Percentiles rank a stretch among this genome's conserved stretches.
These are phyloP conservation scores for Yueomyces sinensis DNA, from an alignment of 805 yeast genomes.

Conservation along the genomic window DNA sequence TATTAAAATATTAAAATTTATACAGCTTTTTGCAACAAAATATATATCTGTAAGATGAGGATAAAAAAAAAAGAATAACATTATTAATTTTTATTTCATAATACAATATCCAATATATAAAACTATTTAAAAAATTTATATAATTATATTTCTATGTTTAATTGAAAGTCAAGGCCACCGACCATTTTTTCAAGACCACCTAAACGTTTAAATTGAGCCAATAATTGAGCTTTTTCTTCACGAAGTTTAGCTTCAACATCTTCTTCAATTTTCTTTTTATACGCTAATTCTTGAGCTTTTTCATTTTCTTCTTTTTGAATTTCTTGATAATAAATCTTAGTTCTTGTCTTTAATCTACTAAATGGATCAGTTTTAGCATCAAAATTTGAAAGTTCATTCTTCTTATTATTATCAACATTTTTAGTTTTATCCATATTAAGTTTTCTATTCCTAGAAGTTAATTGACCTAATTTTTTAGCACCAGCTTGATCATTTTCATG, in stretches of 20 bases:
- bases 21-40: too few relatives aligned
- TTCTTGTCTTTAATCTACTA: conserved; percentile 75
- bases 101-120: too few relatives aligned
- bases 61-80: too few relatives aligned
- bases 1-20: too few relatives aligned
- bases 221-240: conserved; percentile 32
- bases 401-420: conserved; percentile 60
- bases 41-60: too few relatives aligned
- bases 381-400: conserved; percentile 34
- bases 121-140: too few relatives aligned
- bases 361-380: conserved; percentile 63
- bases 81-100: too few relatives aligned
- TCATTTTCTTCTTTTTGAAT: conserved; percentile 44
- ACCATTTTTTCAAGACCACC: conserved; percentile 46
- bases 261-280: conserved; percentile 29
- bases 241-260: conserved; percentile 30
- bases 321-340: conserved; percentile 62
- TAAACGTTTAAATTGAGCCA: conserved; percentile 41
- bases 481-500: conserved; percentile 28
- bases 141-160: conserved; percentile 24
- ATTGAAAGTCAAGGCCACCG: conserved; percentile 27
- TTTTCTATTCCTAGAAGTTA: conserved; percentile 76
- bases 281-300: conserved; percentile 42
- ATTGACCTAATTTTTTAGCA: conserved; percentile 44
- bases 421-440: conserved; percentile 66